Percentiles rank a stretch among this genome's conserved stretches.
Conservation (phyloP, 208 protist genomes). For the Leishmania braziliensis region DNA sequence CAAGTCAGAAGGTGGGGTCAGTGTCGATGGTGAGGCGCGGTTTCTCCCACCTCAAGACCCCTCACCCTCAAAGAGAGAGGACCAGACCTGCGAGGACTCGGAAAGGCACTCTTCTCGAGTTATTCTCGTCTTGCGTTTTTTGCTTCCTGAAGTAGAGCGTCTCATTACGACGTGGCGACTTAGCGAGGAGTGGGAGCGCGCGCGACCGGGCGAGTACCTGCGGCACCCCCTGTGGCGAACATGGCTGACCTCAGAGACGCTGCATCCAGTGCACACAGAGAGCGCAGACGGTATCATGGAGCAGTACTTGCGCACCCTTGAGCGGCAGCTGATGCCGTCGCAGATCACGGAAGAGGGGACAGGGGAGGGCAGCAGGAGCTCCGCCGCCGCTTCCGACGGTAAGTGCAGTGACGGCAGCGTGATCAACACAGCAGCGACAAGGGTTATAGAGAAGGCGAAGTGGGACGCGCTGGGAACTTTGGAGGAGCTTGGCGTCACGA, state of each 20-base stretch:
- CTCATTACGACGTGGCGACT: slow-evolving; percentile 54
- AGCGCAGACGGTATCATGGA: slow-evolving; percentile 31
- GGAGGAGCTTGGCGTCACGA: background rate
- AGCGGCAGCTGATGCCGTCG: slow-evolving; percentile 6
- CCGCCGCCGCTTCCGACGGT: background rate
- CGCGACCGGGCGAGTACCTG: slow-evolving; percentile 33
- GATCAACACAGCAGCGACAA: background rate
- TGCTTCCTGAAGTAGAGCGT: slow-evolving; percentile 46
- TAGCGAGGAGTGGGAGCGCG: slow-evolving; percentile 46
- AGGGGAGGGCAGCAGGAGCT: background rate
- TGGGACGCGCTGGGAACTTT: background rate
- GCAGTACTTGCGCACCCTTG: slow-evolving; percentile 26
- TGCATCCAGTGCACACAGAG: slow-evolving; percentile 32
- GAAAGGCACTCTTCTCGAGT: background rate
- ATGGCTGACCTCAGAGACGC: slow-evolving; percentile 18
- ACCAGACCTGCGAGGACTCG: background rate
- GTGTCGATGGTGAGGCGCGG: background rate
- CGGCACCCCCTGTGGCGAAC: slow-evolving; percentile 42
- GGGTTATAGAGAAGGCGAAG: background rate
- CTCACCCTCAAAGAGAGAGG: background rate
- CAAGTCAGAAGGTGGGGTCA: background rate
- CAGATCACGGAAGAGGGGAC: background rate
- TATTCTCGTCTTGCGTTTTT: slow-evolving; percentile 38
- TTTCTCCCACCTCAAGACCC: background rate
- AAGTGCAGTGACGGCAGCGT: background rate